Percentiles rank a stretch among this genome's conserved stretches.
Evolutionary conservation across 2,329 filamentous ascomycete genomes (phyloP).

Genomic region (Hysterium pulicare): DNA sequence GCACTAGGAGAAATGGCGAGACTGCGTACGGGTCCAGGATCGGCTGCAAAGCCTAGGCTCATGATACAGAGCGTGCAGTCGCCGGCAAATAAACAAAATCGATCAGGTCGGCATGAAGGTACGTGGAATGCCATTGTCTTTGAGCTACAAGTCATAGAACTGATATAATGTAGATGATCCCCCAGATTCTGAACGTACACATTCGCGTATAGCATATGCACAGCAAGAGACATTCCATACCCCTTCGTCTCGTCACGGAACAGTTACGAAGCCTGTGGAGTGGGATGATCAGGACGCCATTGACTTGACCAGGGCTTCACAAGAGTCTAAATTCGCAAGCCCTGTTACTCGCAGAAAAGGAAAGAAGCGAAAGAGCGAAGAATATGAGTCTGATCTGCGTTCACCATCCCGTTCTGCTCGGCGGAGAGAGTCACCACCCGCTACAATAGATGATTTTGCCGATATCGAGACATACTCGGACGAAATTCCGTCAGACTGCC

Average conservation of each 20-base stretch:
- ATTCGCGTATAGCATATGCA: no score
- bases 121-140: no score
- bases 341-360: conserved; percentile 16
- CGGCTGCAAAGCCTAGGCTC: conserved; percentile 36
- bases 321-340: conserved; percentile 16
- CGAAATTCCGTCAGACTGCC: conserved; percentile 26
- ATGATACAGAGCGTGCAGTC: conserved; percentile 25
- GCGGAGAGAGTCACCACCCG: conserved; percentile 8
- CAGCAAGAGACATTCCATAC: no score
- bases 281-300: conserved; percentile 30
- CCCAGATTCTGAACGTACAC: no score
- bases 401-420: conserved; percentile 15
- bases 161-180: no score
- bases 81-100: no score
- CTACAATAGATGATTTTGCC: conserved; percentile 28
- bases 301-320: conserved; percentile 33
- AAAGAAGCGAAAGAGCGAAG: conserved; percentile 48
- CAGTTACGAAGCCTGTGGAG: conserved; percentile 12
- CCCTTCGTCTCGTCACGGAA: no score
- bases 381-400: conserved; percentile 31
- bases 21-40: conserved; percentile 42
- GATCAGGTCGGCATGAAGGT: no score
- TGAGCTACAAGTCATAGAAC: no score
- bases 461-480: conserved; percentile 38
- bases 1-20: conserved; percentile 46